Evolutionary conservation across 495 filamentous ascomycete species (phyloP).

Genomic region (Lophium mytilinum): DNA sequence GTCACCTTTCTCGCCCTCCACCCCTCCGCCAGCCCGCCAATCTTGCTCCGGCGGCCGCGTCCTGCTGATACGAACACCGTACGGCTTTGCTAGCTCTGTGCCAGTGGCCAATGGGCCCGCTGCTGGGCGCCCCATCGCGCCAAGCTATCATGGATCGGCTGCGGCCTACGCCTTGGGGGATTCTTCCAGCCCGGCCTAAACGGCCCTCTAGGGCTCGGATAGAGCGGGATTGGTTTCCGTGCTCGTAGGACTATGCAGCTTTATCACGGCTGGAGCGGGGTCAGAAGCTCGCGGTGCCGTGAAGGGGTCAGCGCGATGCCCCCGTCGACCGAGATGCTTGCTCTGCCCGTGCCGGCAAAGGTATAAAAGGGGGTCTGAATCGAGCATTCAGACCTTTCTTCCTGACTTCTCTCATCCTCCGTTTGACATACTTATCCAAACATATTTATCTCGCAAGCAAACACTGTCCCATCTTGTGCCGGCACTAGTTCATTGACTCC

Average conservation of each 20-base stretch:
- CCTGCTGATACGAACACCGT: conserved; percentile 16
- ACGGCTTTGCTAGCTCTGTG: conserved; percentile 11
- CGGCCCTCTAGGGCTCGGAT: conserved; percentile 17
- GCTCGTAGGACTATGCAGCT: conserved; percentile 26
- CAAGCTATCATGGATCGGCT: conserved; percentile 24
- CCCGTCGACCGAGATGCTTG: conserved; percentile 16
- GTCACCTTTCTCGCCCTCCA: conserved; percentile 7
- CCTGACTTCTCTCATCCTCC: conserved; percentile 16
- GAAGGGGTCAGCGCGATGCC: conserved; percentile 23
- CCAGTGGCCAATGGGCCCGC: conserved; percentile 21
- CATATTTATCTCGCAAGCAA: conserved; percentile 8
- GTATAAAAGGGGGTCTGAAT: conserved; percentile 27
- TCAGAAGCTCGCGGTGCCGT: conserved; percentile 14
- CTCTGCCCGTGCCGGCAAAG: conserved; percentile 11
- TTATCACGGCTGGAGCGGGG: conserved; percentile 27
- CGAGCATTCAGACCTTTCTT: background rate
- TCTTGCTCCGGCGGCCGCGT: conserved; percentile 8
- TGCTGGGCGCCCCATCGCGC: conserved; percentile 1
- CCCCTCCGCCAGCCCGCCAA: conserved; percentile 18
- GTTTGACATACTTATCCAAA: conserved; percentile 14
- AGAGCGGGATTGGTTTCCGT: conserved; percentile 23
- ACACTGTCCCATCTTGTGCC: conserved; percentile 3
- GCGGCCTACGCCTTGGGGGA: conserved; percentile 16
- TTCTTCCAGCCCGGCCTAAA: conserved; percentile 20
- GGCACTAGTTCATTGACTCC: background rate